Conservation (phyloP, 495 filamentous ascomycete species). For the Darksidea phi region DNA sequence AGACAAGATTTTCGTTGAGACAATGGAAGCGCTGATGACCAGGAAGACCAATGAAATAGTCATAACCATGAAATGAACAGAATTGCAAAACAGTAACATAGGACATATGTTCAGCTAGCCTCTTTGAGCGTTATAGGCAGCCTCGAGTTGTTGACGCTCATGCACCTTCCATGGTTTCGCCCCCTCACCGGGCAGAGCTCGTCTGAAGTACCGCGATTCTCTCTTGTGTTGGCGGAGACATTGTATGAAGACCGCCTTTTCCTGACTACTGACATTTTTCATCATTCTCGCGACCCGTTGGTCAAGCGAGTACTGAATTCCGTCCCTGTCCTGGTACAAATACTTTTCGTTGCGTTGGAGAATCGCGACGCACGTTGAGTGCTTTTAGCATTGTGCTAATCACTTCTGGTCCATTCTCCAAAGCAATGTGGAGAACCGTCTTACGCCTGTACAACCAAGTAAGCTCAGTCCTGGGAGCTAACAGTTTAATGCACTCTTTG, state of each 20-base stretch:
- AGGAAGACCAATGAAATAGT: too few relatives aligned
- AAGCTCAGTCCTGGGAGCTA: neutral
- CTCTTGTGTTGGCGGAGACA: neutral
- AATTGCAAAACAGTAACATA: too few relatives aligned
- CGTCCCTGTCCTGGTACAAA: neutral
- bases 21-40: too few relatives aligned
- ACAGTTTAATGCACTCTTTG: slow-evolving; percentile 3
- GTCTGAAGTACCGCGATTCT: neutral
- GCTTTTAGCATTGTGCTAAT: neutral
- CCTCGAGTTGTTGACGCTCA: too few relatives aligned
- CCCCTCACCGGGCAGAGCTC: neutral
- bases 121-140: too few relatives aligned
- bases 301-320: slow-evolving; percentile 4
- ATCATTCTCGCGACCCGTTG: neutral
- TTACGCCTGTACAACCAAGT: neutral
- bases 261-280: neutral
- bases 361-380: neutral
- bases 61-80: too few relatives aligned
- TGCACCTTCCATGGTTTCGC: too few relatives aligned
- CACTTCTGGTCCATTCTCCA: slow-evolving; percentile 2
- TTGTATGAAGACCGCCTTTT: neutral
- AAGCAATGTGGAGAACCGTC: slow-evolving; percentile 4
- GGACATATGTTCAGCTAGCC: too few relatives aligned
- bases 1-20: too few relatives aligned
- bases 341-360: slow-evolving; percentile 1